Percentiles rank a stretch among this genome's conserved stretches.
These are phyloP conservation scores for Myxozyma udenii DNA, from an alignment of 805 yeast genomes.

Conservation along the genomic window DNA sequence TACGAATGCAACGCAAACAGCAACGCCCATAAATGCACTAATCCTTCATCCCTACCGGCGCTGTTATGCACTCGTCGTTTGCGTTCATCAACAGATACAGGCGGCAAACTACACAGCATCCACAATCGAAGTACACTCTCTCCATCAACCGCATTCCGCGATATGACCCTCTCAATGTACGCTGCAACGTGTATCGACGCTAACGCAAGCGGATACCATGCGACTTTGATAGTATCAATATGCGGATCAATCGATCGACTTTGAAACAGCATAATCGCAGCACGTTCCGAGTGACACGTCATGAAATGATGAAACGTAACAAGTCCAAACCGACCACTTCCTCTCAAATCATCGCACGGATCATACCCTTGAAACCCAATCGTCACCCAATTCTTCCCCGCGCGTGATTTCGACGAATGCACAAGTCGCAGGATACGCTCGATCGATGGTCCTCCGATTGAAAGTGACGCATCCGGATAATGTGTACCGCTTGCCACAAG, in stretches of 20 bases:
- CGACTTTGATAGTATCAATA: constrained; percentile 16
- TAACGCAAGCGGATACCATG: constrained; percentile 32
- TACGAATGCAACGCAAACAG: constrained; percentile 16
- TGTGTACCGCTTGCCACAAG: background rate
- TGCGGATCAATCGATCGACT: constrained; percentile 20
- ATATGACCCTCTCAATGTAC: constrained; percentile 12
- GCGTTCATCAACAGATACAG: background rate
- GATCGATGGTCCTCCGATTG: background rate
- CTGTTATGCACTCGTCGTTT: background rate
- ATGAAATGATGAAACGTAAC: constrained; percentile 7
- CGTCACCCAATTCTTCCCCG: constrained; percentile 37
- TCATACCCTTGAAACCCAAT: constrained; percentile 43
- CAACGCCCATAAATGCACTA: constrained; percentile 11
- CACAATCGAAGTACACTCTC: constrained; percentile 21
- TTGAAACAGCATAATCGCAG: constrained; percentile 13
- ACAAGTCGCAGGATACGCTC: background rate
- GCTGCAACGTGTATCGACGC: constrained; percentile 31
- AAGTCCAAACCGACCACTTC: constrained; percentile 31
- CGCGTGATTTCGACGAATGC: constrained; percentile 16
- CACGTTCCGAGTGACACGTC: constrained; percentile 9
- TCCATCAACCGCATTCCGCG: background rate
- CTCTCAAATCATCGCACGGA: constrained; percentile 42
- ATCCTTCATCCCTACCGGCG: background rate
- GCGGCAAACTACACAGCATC: constrained; percentile 13
- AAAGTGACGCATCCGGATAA: background rate